Percentiles rank a stretch among this genome's conserved stretches.
phyloP scores from a whole-genome alignment of 306 rosid species.

The Trifolium fragiferum region DNA sequence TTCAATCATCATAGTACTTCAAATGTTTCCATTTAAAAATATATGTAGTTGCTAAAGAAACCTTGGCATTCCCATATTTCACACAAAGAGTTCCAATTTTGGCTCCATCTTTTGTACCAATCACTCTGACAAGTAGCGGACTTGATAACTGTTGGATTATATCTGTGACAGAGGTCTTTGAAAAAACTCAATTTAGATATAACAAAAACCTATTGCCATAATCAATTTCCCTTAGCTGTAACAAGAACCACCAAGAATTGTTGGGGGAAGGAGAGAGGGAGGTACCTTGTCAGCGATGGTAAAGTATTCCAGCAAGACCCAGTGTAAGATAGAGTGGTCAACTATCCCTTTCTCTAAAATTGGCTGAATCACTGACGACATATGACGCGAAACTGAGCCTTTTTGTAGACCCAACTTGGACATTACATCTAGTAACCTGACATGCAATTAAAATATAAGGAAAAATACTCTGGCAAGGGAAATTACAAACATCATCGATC shows the following conservation, averaged over 20 bases:
- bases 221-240: slow-evolving; percentile 26
- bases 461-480: slow-evolving; percentile 13
- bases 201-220: slow-evolving; percentile 25
- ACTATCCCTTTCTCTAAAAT: slow-evolving; percentile 96
- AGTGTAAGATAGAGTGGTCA: slow-evolving; percentile 91
- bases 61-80: slow-evolving; percentile 95
- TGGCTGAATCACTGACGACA: slow-evolving; percentile 81
- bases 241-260: slow-evolving; percentile 30
- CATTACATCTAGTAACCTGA: slow-evolving; percentile 78
- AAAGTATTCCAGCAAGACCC: slow-evolving; percentile 76
- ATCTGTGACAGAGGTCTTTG: slow-evolving; percentile 84
- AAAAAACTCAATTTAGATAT: slow-evolving; percentile 54
- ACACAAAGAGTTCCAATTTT: slow-evolving; percentile 81
- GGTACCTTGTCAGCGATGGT: slow-evolving; percentile 84
- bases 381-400: slow-evolving; percentile 79
- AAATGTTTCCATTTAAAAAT: slow-evolving; percentile 26
- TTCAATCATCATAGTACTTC: slow-evolving; percentile 30
- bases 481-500: slow-evolving; percentile 1
- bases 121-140: slow-evolving; percentile 82
- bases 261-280: neutral
- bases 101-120: slow-evolving; percentile 88
- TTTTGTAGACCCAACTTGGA: slow-evolving; percentile 79
- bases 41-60: slow-evolving; percentile 40
- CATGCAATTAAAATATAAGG: slow-evolving; percentile 34
- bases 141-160: slow-evolving; percentile 75